Evolutionary conservation across 768 basidiomycete species (phyloP).

Genomic region (Trametes cinnabarina): DNA sequence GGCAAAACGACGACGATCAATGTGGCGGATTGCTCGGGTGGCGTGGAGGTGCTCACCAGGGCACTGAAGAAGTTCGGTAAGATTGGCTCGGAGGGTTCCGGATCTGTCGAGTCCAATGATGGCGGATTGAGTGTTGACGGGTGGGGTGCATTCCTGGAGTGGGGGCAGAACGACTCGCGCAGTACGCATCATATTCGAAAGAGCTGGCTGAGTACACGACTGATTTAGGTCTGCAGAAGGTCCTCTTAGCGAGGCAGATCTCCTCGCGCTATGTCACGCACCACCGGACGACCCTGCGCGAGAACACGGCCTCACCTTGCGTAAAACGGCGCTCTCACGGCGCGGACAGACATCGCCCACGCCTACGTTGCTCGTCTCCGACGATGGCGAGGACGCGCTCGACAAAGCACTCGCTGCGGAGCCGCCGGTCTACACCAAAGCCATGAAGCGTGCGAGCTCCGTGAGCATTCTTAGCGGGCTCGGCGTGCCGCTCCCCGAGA

Average conservation of each 20-base stretch:
- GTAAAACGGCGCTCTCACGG: conserved; percentile 47
- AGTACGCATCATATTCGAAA: conserved; percentile 38
- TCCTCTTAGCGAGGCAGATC: conserved; percentile 76
- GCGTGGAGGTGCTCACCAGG: conserved; percentile 83
- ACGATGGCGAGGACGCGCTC: conserved; percentile 36
- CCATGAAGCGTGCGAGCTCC: conserved; percentile 88
- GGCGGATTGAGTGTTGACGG: conserved; percentile 82
- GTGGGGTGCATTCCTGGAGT: conserved; percentile 81
- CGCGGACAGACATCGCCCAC: conserved; percentile 40
- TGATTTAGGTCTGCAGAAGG: conserved; percentile 43
- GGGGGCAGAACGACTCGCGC: conserved; percentile 47
- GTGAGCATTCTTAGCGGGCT: conserved; percentile 93
- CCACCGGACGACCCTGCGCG: conserved; percentile 75
- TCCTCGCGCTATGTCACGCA: conserved; percentile 81
- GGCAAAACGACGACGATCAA: conserved; percentile 57
- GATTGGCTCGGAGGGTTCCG: conserved; percentile 40
- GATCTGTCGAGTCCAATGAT: conserved; percentile 65
- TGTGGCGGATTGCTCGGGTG: conserved; percentile 74
- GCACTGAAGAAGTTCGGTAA: conserved; percentile 91
- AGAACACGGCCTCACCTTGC: conserved; percentile 75
- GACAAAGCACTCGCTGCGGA: conserved; percentile 19
- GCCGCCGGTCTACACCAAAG: conserved; percentile 33
- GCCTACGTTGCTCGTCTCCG: conserved; percentile 42
- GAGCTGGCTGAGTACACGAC: not conserved
- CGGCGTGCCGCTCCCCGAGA: conserved; percentile 80